phyloP scores from a whole-genome alignment of 148 eudicot species.

The Chenopodium suecicum region DNA sequence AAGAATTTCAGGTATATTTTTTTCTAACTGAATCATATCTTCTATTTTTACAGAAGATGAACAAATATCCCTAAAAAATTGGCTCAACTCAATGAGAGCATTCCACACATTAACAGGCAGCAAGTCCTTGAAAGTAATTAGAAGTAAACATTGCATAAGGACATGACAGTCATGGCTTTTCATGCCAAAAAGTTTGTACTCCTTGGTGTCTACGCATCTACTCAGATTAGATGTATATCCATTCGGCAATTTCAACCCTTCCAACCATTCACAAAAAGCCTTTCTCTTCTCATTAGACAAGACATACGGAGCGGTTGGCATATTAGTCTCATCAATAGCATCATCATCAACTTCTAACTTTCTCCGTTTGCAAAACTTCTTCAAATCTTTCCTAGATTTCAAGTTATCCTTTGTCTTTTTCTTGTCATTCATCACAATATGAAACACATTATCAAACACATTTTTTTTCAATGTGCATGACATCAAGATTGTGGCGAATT shows the following conservation, averaged over 20 bases:
- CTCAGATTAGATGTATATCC: constrained; percentile 27
- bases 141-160: constrained; percentile 21
- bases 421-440: not conserved
- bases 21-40: constrained; percentile 11
- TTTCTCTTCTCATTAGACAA: not conserved
- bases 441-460: constrained; percentile 21
- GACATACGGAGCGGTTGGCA: constrained; percentile 16
- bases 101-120: constrained; percentile 18
- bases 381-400: not conserved
- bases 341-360: not conserved
- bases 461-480: constrained; percentile 23
- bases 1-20: constrained; percentile 9
- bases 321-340: not conserved
- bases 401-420: not conserved
- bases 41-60: constrained; percentile 2
- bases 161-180: constrained; percentile 32
- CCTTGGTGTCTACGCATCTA: constrained; percentile 15
- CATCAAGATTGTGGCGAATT: not conserved
- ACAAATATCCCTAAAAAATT: constrained; percentile 28
- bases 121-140: constrained; percentile 23
- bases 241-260: constrained; percentile 20
- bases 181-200: constrained; percentile 4
- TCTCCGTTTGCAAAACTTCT: not conserved
- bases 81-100: constrained; percentile 22
- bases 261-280: constrained; percentile 17